These are phyloP conservation scores for Rhodotorula sp. DNA, from an alignment of 1,284 basidiomycete genomes.

Conservation along the genomic window DNA sequence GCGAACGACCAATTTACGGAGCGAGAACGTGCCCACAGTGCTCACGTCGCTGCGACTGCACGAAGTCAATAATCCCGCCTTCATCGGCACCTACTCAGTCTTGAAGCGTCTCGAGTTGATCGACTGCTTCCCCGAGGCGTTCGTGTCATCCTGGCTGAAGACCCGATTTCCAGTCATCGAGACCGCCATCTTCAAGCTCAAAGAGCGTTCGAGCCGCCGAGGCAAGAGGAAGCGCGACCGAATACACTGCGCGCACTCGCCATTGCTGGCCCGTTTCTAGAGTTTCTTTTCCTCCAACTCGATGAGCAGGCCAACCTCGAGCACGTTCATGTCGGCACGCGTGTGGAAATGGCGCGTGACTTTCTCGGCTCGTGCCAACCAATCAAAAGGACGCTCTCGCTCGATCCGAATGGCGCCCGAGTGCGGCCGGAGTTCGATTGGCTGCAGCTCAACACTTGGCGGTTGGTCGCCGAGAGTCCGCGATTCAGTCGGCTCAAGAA, in stretches of 20 bases:
- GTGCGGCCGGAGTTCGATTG: neutral
- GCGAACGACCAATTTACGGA: neutral
- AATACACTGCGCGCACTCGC: neutral
- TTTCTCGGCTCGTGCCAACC: neutral
- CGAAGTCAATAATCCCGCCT: neutral
- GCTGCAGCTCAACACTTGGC: too few relatives aligned
- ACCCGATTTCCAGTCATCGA: neutral
- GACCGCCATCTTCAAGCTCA: neutral
- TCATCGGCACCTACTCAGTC: neutral
- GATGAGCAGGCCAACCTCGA: neutral
- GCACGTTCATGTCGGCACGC: neutral
- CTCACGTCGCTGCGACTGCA: neutral
- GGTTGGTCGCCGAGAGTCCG: too few relatives aligned
- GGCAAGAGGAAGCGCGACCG: neutral
- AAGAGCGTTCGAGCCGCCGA: too few relatives aligned
- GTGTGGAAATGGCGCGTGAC: too few relatives aligned
- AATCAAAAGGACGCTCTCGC: neutral
- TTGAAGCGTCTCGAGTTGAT: neutral
- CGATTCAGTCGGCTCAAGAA: neutral
- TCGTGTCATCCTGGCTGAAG: neutral
- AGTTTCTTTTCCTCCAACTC: neutral
- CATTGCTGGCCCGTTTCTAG: neutral
- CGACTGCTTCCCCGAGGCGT: neutral
- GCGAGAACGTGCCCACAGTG: neutral
- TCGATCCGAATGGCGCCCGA: neutral